Evolutionary conservation across 495 filamentous ascomycete genomes (phyloP), one percentile per base, ranked within the genome.

Genomic region (Tuber microsphaerosporum): DNA sequence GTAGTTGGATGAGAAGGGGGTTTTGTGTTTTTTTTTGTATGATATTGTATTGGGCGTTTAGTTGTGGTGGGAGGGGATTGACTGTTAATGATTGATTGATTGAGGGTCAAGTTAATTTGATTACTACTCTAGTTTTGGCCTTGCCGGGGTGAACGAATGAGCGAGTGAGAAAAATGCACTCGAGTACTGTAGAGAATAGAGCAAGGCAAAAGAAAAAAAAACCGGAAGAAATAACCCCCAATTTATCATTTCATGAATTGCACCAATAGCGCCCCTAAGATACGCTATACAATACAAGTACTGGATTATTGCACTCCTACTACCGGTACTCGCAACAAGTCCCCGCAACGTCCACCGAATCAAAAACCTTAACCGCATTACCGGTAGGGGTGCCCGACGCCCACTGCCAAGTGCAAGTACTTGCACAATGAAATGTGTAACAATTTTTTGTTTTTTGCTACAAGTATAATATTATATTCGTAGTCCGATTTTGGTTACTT

Each of bases 11-110:
- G 51, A n/a, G 42, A 56, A 4, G 26, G 2, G 51, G 48, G 51
- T 42, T 26, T 76, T 8, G 2, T 44, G 69, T 26, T 14, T 73
- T 73, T 73, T 73, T 10, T 71, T 31, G 16, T 39, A 37, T 14
- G 70, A 34, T 20, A 19, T 71, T 71, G 10, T 19, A 19, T 41
- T 71, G 26, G 43, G 37, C 26, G 69, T n/a, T 71, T 26, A 7
- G 37, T 71, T 70, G 26, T 70, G 37, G 26, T 71, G 26, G 22
- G 22, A 41, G 44, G 6, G 34, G 34, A 2, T n/a, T n/a, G n/a
- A n/a, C n/a, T n/a, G n/a, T n/a, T n/a, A n/a, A n/a, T n/a, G 34
- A 37, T 20, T 48, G 46, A 48, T 22, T 7, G 19, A 48, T 48
- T 9, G 46, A 22, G 20, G 46, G 20, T 48, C 19, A 48, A 48